phyloP scores from a whole-genome alignment of 805 yeast genomes.

The Cyberlindnera maritima region DNA sequence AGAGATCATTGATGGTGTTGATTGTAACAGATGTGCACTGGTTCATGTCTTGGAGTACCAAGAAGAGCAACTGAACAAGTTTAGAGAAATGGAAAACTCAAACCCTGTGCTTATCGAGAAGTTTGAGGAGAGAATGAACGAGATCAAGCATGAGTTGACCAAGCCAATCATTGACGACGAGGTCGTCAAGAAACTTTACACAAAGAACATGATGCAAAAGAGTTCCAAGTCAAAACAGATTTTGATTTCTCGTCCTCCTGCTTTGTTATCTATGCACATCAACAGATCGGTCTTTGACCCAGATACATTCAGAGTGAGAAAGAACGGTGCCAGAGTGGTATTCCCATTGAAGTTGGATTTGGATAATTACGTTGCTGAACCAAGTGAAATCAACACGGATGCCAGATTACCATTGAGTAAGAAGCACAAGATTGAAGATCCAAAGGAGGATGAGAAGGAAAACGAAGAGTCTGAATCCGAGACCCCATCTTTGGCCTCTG shows the following conservation, averaged over 20 bases:
- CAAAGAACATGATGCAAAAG: slow-evolving; percentile 69
- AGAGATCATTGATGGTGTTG: slow-evolving; percentile 89
- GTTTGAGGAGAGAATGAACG: slow-evolving; percentile 44
- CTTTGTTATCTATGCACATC: slow-evolving; percentile 78
- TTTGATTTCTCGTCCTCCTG: slow-evolving; percentile 76
- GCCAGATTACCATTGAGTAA: slow-evolving; percentile 72
- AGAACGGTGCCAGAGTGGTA: slow-evolving; percentile 78
- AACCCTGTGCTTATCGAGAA: slow-evolving; percentile 27
- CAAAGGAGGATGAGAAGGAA: not conserved
- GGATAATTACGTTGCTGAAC: slow-evolving; percentile 65
- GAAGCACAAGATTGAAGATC: slow-evolving; percentile 30
- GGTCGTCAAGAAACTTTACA: slow-evolving; percentile 67
- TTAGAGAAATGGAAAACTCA: slow-evolving; percentile 20
- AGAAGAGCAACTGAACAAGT: slow-evolving; percentile 33
- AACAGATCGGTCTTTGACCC: slow-evolving; percentile 94
- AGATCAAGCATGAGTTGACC: slow-evolving; percentile 50
- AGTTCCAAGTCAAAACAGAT: slow-evolving; percentile 84
- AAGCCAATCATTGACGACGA: slow-evolving; percentile 79
- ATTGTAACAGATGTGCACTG: slow-evolving; percentile 90
- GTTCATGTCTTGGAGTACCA: slow-evolving; percentile 54
- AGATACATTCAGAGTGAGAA: slow-evolving; percentile 74
- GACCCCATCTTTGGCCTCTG: slow-evolving; percentile 6
- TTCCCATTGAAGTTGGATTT: slow-evolving; percentile 72
- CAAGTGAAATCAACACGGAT: slow-evolving; percentile 70
- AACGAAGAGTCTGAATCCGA: slow-evolving; percentile 7